These are phyloP conservation scores for Naganishia antarctica DNA, from an alignment of 768 basidiomycete genomes.

Conservation along the genomic window DNA sequence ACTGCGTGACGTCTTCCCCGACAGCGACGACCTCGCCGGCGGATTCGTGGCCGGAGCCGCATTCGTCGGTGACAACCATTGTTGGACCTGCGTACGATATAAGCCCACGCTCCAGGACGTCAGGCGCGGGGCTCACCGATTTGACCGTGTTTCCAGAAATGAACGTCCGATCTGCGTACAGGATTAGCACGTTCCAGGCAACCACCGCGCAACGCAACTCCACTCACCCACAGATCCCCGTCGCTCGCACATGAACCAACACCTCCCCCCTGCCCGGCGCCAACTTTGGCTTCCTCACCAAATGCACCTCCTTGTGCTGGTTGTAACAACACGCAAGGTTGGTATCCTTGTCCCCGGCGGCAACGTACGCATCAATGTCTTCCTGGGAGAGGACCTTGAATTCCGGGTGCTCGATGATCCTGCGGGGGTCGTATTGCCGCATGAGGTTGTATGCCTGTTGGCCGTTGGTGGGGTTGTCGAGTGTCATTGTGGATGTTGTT, in stretches of 20 bases:
- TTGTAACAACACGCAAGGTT: constrained; percentile 50
- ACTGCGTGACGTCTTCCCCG: constrained; percentile 41
- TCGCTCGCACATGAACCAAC: constrained; percentile 49
- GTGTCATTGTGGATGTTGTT: not conserved
- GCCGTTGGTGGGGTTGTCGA: constrained; percentile 10
- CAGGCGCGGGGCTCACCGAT: constrained; percentile 36
- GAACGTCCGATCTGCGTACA: constrained; percentile 43
- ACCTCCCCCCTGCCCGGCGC: constrained; percentile 40
- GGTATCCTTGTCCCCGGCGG: constrained; percentile 34
- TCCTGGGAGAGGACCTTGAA: constrained; percentile 40
- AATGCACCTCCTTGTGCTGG: constrained; percentile 45
- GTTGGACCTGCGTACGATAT: constrained; percentile 29
- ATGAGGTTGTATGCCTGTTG: constrained; percentile 8
- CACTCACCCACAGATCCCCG: constrained; percentile 51
- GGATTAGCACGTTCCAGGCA: not conserved
- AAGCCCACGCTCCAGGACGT: not conserved
- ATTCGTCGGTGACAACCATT: constrained; percentile 49
- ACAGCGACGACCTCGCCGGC: constrained; percentile 50
- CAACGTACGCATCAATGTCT: constrained; percentile 28
- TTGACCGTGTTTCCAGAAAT: constrained; percentile 50
- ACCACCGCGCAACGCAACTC: not conserved
- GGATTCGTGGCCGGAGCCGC: constrained; percentile 48
- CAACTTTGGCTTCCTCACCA: constrained; percentile 48
- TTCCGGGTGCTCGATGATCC: constrained; percentile 45
- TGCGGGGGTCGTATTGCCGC: constrained; percentile 38